Percentiles rank a stretch among this genome's conserved stretches.
Conservation (phyloP, 352 stramenopile genomes). For the Pythium folliculosum region DNA sequence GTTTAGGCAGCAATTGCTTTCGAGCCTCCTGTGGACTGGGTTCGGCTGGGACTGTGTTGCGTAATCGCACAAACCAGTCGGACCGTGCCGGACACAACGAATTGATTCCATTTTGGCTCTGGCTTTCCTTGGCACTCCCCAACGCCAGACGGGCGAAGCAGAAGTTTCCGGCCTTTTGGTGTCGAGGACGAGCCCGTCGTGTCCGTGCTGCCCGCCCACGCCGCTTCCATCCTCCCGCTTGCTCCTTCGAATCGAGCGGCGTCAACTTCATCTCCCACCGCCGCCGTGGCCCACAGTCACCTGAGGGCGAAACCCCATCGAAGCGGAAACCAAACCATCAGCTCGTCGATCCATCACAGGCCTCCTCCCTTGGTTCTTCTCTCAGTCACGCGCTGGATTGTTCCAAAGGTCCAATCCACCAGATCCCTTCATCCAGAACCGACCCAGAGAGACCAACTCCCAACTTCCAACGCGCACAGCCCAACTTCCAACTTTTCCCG, state of each 20-base stretch:
- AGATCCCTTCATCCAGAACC: background rate
- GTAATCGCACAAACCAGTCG: conserved; percentile 11
- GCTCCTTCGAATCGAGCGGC: background rate
- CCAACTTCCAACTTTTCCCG: background rate
- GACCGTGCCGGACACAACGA: conserved; percentile 26
- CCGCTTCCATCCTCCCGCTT: background rate
- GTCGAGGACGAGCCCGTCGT: conserved; percentile 20
- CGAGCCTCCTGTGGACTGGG: background rate
- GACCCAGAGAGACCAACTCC: background rate
- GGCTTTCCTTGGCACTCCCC: conserved; percentile 12
- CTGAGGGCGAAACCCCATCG: background rate
- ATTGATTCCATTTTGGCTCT: conserved; percentile 13
- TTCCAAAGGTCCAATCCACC: background rate
- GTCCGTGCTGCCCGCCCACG: background rate
- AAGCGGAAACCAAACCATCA: background rate
- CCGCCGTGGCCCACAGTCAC: background rate
- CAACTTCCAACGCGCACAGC: background rate
- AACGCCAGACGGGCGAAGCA: conserved; percentile 21
- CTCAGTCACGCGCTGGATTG: background rate
- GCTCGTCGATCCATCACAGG: background rate
- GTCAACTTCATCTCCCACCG: background rate
- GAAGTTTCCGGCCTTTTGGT: conserved; percentile 29
- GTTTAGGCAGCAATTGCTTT: conserved; percentile 16
- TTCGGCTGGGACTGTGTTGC: conserved; percentile 6
- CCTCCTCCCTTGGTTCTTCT: background rate